phyloP scores from a whole-genome alignment of 2,329 filamentous ascomycete species.

The Stemphylium beticola region DNA sequence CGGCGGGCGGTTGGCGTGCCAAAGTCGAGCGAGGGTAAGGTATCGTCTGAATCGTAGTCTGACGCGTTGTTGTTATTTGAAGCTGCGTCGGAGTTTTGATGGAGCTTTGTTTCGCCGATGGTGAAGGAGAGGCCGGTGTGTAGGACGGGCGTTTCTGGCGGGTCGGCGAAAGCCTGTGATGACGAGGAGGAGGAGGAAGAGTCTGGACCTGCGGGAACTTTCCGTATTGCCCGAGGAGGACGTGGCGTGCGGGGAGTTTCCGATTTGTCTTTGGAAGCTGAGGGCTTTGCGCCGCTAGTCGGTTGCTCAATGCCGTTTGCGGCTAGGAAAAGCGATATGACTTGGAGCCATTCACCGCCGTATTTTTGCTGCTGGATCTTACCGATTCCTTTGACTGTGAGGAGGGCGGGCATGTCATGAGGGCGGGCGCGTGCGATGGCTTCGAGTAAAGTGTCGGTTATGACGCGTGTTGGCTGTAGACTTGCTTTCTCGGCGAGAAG shows the following conservation, averaged over 20 bases:
- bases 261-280: background rate
- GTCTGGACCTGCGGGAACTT: background rate
- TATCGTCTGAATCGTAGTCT: constrained; percentile 16
- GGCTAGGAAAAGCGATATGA: constrained; percentile 26
- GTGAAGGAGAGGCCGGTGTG: constrained; percentile 28
- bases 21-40: constrained; percentile 28
- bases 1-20: constrained; percentile 7
- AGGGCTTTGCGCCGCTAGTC: background rate
- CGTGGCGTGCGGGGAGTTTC: constrained; percentile 6
- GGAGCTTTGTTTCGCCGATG: constrained; percentile 31
- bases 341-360: constrained; percentile 36
- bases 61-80: constrained; percentile 1
- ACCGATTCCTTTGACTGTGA: constrained; percentile 36
- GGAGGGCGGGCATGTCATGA: constrained; percentile 19
- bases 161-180: constrained; percentile 31
- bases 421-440: constrained; percentile 35
- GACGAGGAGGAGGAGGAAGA: constrained; percentile 19
- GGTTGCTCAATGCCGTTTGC: constrained; percentile 4
- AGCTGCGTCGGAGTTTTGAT: background rate
- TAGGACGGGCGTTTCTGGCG: constrained; percentile 15
- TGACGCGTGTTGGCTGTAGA: constrained; percentile 22
- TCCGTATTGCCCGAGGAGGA: background rate
- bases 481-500: constrained; percentile 19
- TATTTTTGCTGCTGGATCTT: constrained; percentile 24
- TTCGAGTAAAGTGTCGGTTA: constrained; percentile 29